phyloP scores from a whole-genome alignment of 441 rosid genomes.

The Syzygium malaccense region DNA sequence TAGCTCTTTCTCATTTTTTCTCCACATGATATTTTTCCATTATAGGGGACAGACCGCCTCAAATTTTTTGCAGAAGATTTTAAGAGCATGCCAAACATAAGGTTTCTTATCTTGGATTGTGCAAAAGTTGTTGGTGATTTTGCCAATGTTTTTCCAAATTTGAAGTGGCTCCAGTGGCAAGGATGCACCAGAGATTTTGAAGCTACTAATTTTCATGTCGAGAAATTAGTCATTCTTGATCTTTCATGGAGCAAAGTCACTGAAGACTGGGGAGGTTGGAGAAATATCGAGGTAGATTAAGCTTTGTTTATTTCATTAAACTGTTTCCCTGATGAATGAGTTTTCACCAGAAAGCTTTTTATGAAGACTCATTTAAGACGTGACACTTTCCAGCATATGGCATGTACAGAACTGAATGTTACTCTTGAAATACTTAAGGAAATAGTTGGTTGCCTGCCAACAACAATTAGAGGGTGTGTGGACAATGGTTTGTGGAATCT shows the following conservation, averaged over 20 bases:
- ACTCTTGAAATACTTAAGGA: not conserved
- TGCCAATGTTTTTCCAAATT: not conserved
- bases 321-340: not conserved
- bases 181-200: not conserved
- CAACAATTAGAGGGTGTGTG: not conserved
- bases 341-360: not conserved
- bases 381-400: not conserved
- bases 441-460: not conserved
- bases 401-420: not conserved
- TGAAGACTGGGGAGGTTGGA: constrained; percentile 1
- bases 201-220: not conserved
- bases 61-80: not conserved
- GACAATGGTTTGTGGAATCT: not conserved
- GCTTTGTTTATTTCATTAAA: not conserved
- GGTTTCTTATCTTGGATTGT: not conserved
- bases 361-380: not conserved
- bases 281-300: not conserved
- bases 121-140: not conserved
- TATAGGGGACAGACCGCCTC: not conserved
- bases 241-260: not conserved
- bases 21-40: not conserved
- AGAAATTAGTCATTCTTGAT: not conserved
- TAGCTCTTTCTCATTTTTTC: not conserved
- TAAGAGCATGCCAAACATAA: not conserved
- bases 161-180: not conserved